Conservation (phyloP, 331 rosid genomes). For the Quercus phellos region DNA sequence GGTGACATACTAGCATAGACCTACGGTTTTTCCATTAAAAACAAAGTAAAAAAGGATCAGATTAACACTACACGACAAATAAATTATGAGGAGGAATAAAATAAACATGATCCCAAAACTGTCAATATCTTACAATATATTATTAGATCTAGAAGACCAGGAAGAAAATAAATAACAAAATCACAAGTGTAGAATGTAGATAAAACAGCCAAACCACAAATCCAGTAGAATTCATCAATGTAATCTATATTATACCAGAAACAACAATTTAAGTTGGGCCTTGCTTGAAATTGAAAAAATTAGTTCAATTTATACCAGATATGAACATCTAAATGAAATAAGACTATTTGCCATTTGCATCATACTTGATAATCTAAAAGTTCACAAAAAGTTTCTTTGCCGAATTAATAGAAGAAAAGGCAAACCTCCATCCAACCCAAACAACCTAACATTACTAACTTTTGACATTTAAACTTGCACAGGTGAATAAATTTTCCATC, state of each 20-base stretch:
- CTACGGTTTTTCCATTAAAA: slow-evolving; percentile 35
- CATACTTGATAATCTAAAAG: not conserved
- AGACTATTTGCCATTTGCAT: not conserved
- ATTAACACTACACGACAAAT: too few relatives aligned
- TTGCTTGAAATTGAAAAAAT: not conserved
- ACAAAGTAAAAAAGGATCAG: slow-evolving; percentile 2
- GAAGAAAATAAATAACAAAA: not conserved
- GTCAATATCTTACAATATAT: too few relatives aligned
- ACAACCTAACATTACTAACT: too few relatives aligned
- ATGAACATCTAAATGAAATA: not conserved
- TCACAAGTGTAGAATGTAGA: not conserved
- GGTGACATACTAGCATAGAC: slow-evolving; percentile 95
- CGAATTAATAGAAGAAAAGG: not conserved
- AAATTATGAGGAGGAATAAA: too few relatives aligned
- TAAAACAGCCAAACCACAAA: not conserved
- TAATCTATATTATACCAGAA: not conserved
- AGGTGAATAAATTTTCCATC: too few relatives aligned
- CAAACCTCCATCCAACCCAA: slow-evolving; percentile 3
- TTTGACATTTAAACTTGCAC: too few relatives aligned
- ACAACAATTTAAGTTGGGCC: not conserved
- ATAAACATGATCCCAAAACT: too few relatives aligned
- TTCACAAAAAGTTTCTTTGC: not conserved
- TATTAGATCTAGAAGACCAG: too few relatives aligned
- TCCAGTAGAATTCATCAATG: not conserved
- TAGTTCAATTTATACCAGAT: not conserved